Conservation (phyloP, 192 early-diverging fungal genomes). For the Dissophora globulifera region DNA sequence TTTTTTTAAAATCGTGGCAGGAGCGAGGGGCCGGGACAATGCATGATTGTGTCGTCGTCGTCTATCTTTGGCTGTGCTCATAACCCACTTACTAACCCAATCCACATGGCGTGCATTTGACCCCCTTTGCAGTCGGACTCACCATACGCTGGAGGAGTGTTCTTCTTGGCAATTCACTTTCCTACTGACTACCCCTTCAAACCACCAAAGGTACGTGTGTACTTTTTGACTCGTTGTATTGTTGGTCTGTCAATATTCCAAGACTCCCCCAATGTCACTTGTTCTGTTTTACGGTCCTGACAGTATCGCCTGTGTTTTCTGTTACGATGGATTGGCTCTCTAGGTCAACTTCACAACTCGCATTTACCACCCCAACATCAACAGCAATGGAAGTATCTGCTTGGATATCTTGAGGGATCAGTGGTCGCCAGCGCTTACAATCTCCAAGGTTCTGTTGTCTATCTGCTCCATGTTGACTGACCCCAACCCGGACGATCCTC, state of each 20-base stretch:
- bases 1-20: constrained; percentile 1
- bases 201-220: constrained; percentile 86
- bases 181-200: constrained; percentile 99
- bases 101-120: constrained; percentile 1
- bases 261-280: no score
- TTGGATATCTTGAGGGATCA: constrained; percentile 98
- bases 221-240: neutral
- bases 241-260: no score
- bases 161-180: constrained; percentile 98
- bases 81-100: neutral
- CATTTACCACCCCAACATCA: constrained; percentile 99
- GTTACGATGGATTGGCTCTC: neutral
- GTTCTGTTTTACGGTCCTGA: no score
- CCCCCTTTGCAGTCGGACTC: constrained; percentile 73
- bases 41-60: neutral
- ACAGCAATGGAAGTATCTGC: constrained; percentile 97
- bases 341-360: constrained; percentile 94
- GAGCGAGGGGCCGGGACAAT: neutral
- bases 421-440: constrained; percentile 98
- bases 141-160: constrained; percentile 94
- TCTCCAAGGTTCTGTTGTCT: constrained; percentile 98
- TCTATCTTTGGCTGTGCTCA: neutral
- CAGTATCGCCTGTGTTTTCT: no score
- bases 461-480: constrained; percentile 99
- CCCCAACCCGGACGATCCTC: constrained; percentile 97